Evolutionary conservation across 2,329 filamentous ascomycete genomes (phyloP), one percentile per base, ranked within the genome.

Genomic region (Calonectria pteridis): DNA sequence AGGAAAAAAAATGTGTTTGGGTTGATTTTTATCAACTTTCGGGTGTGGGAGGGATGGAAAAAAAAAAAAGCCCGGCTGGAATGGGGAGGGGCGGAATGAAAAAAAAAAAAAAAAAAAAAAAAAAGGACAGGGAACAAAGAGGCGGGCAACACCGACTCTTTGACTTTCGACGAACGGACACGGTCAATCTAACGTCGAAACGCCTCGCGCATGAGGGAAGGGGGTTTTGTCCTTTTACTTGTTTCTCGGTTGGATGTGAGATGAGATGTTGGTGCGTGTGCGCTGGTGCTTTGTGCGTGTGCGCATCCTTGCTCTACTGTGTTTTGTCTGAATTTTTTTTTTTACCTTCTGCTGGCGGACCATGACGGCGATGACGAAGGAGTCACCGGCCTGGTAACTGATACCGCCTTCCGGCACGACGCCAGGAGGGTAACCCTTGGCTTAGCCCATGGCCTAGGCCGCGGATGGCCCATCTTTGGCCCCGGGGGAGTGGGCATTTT

Each of bases 21-120:
- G 77, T 79, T 80, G 78, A 80, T 80, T 77, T 77, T 80, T 79
- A 78, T 76, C 77, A 80, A 77, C 79, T 73, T 67, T 79, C 78
- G 78, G 78, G 77, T 80, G 79, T 80, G 79, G 77, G 78, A 79
- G 77, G 75, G 51, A 80, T 72, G 76, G 76, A 72, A 75, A 78
- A 71, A 77, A 75, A 77, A 77, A 77, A 74, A 73, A 58, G 55
- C 29, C 63, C 69, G 75, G 73, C 69, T 78, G 74, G 75, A 80
- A 80, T 78, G 76, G 77, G 76, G 75, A 73, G 72, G 66, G 73
- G 51, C 53, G 55, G 58, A 69, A 76, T 67, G 72, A 63, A 76
- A 46, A 73, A 75, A 78, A 73, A n/a, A n/a, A n/a, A n/a, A n/a
- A 55, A 77, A 71, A 71, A 65, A 78, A 73, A 58, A 77, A 72